Conservation (phyloP, 257 asterid genomes). For the Forsythia suspensa region DNA sequence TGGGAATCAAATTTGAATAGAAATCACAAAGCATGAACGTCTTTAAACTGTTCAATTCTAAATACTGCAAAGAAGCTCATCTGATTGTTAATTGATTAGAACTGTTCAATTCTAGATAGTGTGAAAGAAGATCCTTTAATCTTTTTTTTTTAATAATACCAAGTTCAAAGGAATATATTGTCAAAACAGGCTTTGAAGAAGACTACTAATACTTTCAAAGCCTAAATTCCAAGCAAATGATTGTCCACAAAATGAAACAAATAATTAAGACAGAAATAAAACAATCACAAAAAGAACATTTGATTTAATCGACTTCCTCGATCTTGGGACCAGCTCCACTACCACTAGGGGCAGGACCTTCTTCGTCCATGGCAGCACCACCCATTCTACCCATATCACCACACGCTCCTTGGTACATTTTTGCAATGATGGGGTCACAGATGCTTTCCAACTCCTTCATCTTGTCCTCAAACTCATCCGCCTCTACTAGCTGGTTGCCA, state of each 20-base stretch:
- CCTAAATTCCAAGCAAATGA: not conserved
- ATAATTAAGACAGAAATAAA: not conserved
- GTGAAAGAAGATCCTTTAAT: no score
- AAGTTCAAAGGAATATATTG: not conserved
- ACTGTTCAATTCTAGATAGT: no score
- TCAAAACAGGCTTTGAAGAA: not conserved
- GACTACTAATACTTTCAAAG: not conserved
- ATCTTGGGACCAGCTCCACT: constrained; percentile 77
- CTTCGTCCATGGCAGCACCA: constrained; percentile 57
- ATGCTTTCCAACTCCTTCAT: constrained; percentile 80
- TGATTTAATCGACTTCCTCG: constrained; percentile 71
- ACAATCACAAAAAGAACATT: not conserved
- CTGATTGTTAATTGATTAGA: no score
- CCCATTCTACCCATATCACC: constrained; percentile 38
- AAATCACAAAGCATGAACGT: no score
- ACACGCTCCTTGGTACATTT: constrained; percentile 80
- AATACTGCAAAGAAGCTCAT: no score
- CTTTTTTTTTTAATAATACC: no score
- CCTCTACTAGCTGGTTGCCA: constrained; percentile 67
- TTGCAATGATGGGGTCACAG: constrained; percentile 79
- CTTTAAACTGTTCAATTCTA: no score
- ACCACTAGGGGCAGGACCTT: constrained; percentile 46
- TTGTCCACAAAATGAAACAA: constrained; percentile 1
- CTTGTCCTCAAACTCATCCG: constrained; percentile 79
- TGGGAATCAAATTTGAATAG: no score